phyloP scores from a whole-genome alignment of 768 basidiomycete species.

The Symmetrospora coprosmae region DNA sequence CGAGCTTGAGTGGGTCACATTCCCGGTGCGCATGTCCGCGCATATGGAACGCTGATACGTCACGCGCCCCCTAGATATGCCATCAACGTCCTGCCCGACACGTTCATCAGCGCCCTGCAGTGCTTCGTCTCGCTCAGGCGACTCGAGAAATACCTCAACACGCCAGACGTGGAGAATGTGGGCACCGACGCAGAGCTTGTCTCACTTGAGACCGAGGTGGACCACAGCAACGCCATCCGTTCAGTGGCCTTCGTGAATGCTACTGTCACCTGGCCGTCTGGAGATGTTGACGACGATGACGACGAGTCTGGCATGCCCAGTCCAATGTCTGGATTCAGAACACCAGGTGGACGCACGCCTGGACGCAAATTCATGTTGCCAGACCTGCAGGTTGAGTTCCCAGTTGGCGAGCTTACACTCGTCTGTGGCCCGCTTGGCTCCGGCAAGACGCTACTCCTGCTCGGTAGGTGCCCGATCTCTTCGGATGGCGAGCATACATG shows the following conservation, averaged over 20 bases:
- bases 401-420: slow-evolving; percentile 48
- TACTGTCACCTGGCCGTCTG: slow-evolving; percentile 33
- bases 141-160: slow-evolving; percentile 35
- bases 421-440: slow-evolving; percentile 16
- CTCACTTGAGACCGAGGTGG: background rate
- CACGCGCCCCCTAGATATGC: background rate
- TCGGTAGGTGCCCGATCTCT: background rate
- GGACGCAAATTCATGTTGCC: slow-evolving; percentile 37
- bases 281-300: background rate
- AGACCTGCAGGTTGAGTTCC: slow-evolving; percentile 50
- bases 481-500: background rate
- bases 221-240: slow-evolving; percentile 18
- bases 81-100: slow-evolving; percentile 28
- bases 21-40: too few relatives aligned
- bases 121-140: slow-evolving; percentile 19
- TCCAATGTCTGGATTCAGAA: background rate
- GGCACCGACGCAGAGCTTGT: slow-evolving; percentile 15
- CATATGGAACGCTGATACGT: background rate
- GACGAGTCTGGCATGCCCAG: background rate
- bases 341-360: background rate
- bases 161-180: slow-evolving; percentile 38
- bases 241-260: slow-evolving; percentile 37
- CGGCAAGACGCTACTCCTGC: slow-evolving; percentile 12
- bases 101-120: slow-evolving; percentile 22
- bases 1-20: slow-evolving; percentile 37